These are phyloP conservation scores for Erythrobasidium hasegawianum DNA, from an alignment of 1,284 basidiomycete genomes.

Conservation along the genomic window DNA sequence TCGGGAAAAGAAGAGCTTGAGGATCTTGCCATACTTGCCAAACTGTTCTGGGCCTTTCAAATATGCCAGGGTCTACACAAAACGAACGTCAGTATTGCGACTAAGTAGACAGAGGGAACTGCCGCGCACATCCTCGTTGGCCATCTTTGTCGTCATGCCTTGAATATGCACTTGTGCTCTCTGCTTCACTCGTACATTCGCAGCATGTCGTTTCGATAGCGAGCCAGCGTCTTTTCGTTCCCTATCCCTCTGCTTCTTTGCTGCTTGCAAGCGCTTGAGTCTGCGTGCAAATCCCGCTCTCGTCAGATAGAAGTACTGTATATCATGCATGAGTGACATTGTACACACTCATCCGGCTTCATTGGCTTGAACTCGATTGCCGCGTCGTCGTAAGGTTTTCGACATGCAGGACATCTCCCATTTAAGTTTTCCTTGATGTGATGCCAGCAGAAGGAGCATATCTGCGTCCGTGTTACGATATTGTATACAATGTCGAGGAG, in stretches of 20 bases:
- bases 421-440: conserved; percentile 96
- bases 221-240: conserved; percentile 93
- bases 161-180: conserved; percentile 95
- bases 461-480: conserved; percentile 64
- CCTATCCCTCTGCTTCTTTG: conserved; percentile 92
- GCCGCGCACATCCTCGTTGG: conserved; percentile 92
- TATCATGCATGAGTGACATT: neutral
- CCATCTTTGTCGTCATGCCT: conserved; percentile 83
- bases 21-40: conserved; percentile 97
- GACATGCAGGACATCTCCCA: conserved; percentile 93
- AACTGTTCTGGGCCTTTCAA: conserved; percentile 95
- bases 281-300: neutral
- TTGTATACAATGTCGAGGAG: too few species aligned
- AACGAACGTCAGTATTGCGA: conserved; percentile 32
- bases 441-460: conserved; percentile 99
- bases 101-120: too few species aligned
- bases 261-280: conserved; percentile 88
- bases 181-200: conserved; percentile 93
- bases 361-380: conserved; percentile 94
- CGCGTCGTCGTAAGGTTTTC: conserved; percentile 88
- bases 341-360: conserved; percentile 77
- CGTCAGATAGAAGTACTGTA: neutral
- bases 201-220: conserved; percentile 78
- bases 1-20: conserved; percentile 90
- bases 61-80: conserved; percentile 76